Percentiles rank a stretch among this genome's conserved stretches.
Conservation (phyloP, 805 yeast species). For the Saturnispora halmiae region DNA sequence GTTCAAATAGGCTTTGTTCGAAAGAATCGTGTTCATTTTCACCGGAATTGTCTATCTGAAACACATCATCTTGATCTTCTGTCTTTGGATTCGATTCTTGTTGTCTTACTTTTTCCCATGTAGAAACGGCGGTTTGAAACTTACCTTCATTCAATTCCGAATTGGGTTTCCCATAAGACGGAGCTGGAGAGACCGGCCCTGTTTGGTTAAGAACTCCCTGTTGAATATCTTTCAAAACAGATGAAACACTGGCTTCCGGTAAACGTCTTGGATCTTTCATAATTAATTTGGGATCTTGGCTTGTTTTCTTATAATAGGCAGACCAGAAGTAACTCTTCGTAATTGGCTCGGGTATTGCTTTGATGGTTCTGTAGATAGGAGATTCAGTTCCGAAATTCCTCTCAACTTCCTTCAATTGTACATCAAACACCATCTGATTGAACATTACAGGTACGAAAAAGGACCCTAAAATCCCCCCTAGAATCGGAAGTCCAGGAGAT, state of each 20-base stretch:
- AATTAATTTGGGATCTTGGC: conserved; percentile 41
- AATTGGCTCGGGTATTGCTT: conserved; percentile 23
- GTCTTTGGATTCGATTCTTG: background rate
- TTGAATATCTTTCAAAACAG: background rate
- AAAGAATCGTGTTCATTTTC: too few relatives aligned
- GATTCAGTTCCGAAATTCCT: conserved; percentile 21
- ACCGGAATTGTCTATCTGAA: too few relatives aligned
- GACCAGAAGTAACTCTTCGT: conserved; percentile 33
- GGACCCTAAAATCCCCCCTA: conserved; percentile 36
- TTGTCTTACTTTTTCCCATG: conserved; percentile 23
- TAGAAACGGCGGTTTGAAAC: conserved; percentile 11
- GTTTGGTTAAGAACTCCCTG: background rate
- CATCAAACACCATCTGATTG: conserved; percentile 25
- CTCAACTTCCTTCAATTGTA: conserved; percentile 26
- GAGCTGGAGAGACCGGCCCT: background rate
- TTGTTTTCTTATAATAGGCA: conserved; percentile 43
- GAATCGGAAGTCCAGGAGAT: conserved; percentile 33
- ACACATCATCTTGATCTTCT: background rate
- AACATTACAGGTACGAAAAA: conserved; percentile 26
- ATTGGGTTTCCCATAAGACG: conserved; percentile 12
- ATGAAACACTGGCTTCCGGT: conserved; percentile 2
- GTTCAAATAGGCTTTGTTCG: too few relatives aligned
- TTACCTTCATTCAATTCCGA: background rate
- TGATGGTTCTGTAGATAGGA: conserved; percentile 16
- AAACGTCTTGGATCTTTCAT: conserved; percentile 46